These are phyloP conservation scores for Lablab purpureus DNA, from an alignment of 306 rosid genomes.

Conservation along the genomic window DNA sequence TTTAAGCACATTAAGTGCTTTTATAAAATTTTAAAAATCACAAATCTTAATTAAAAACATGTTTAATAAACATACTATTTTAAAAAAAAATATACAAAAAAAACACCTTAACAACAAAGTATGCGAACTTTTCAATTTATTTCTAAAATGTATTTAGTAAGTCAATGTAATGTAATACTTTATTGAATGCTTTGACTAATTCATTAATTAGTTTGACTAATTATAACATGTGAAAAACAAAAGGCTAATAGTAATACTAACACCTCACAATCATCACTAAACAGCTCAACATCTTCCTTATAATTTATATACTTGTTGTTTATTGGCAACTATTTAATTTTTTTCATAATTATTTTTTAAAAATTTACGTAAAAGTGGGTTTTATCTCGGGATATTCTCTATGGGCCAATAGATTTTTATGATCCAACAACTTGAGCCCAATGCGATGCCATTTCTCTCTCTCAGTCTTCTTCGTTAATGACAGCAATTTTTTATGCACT, in stretches of 20 bases:
- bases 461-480: neutral
- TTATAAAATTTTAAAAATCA: neutral
- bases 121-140: neutral
- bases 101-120: neutral
- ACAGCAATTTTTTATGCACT: neutral
- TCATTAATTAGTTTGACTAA: too few relatives aligned
- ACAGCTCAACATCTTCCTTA: neutral
- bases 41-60: neutral
- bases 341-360: neutral
- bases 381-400: neutral
- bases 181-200: too few relatives aligned
- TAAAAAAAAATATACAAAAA: neutral
- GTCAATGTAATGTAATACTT: too few relatives aligned
- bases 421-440: constrained; percentile 30
- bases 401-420: neutral
- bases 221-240: neutral
- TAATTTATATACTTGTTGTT: neutral
- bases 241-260: neutral
- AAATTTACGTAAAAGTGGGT: too few relatives aligned
- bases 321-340: neutral
- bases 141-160: neutral
- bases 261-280: neutral
- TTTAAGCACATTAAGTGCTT: neutral
- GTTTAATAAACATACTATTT: neutral
- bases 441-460: neutral